Base-by-base conservation (phyloP, 2,329 filamentous ascomycete species). In the Geoglossum cookeanum region DNA sequence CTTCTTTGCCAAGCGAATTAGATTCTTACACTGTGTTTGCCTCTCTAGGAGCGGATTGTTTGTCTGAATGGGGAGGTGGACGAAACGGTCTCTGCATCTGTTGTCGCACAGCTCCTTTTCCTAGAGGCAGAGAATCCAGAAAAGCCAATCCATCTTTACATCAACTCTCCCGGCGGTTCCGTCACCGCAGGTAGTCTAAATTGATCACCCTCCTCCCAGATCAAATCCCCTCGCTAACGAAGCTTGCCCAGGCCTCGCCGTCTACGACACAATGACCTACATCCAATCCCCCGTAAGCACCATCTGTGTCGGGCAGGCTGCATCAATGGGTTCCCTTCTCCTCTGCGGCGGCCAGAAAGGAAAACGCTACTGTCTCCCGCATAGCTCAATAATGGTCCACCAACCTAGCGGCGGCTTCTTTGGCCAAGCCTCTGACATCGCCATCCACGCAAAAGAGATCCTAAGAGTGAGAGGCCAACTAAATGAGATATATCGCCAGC, bases 211-310 rank as follows among this genome's bases (percentile, higher is more conserved):
- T 27, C 27, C 5, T n/a, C 17, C 32, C 33, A 37, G 32, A 22
- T 55, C n/a, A 15, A 35, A 42, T n/a, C 13, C 44, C 13, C 44
- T 15, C 5, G 45, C 33, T 48, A 32, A 51, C 42, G 32, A 17
- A 11, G 9, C 49, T 39, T 9, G 48, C 9, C 29, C 37, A 59
- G 75, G 75, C 2, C 74, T 84, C 59, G 90, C 92, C 30, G 97
- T 98, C 65, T 98, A 98, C 76, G 92, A 98, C 69, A 98, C 92
- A 11, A 97, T 98, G 91, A 83, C 85, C 64, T 98, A 98, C 70
- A 97, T 98, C 67, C 83, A 84, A 60, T 87, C 87, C 2, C 88
- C 91, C 0, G 89, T 98, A 0, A 91, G 85, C 48, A 98, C 92
- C 0, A 92, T 98, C 33, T 97, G 92, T 66, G 80, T 98, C 48